A percentile compares a stretch with the other conserved stretches of the same genome.
These are phyloP conservation scores for Chamaecrista fasciculata DNA, from an alignment of 306 rosid species.

Conservation along the genomic window DNA sequence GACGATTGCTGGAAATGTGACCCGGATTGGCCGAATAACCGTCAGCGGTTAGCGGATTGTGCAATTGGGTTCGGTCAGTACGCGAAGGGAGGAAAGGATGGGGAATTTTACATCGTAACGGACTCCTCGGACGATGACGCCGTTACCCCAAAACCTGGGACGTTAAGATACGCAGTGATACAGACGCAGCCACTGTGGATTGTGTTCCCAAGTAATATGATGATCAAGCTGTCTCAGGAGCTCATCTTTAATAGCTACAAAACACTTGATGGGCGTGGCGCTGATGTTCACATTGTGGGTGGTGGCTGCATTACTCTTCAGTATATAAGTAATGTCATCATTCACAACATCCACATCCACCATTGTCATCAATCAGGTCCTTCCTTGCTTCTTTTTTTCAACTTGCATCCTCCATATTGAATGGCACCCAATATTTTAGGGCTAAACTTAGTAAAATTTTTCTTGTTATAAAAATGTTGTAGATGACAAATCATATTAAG, in stretches of 20 bases:
- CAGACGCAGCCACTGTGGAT: slow-evolving; percentile 83
- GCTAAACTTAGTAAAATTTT: no score
- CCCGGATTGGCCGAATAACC: slow-evolving; percentile 83
- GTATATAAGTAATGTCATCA: slow-evolving; percentile 82
- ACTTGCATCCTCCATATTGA: no score
- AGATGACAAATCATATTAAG: no score
- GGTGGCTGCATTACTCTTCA: slow-evolving; percentile 97
- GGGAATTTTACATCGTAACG: slow-evolving; percentile 74
- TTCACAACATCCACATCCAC: slow-evolving; percentile 87
- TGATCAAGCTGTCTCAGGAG: slow-evolving; percentile 82
- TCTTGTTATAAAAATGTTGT: no score
- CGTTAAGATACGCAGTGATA: slow-evolving; percentile 77
- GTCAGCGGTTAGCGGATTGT: slow-evolving; percentile 87
- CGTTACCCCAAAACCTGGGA: slow-evolving; percentile 78
- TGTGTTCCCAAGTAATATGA: slow-evolving; percentile 86
- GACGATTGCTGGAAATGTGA: slow-evolving; percentile 99
- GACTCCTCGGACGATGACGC: slow-evolving; percentile 83
- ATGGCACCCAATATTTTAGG: no score
- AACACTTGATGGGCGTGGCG: slow-evolving; percentile 92
- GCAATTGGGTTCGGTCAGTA: slow-evolving; percentile 96
- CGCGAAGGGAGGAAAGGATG: slow-evolving; percentile 85
- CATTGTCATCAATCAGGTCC: slow-evolving; percentile 88
- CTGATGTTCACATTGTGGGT: slow-evolving; percentile 90
- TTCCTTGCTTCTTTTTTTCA: neutral
- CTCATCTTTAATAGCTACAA: slow-evolving; percentile 87